Percentiles rank a stretch among this genome's conserved stretches.
phyloP scores from a whole-genome alignment of 2,329 filamentous ascomycete species.

The Cercospora zeae-maydis region DNA sequence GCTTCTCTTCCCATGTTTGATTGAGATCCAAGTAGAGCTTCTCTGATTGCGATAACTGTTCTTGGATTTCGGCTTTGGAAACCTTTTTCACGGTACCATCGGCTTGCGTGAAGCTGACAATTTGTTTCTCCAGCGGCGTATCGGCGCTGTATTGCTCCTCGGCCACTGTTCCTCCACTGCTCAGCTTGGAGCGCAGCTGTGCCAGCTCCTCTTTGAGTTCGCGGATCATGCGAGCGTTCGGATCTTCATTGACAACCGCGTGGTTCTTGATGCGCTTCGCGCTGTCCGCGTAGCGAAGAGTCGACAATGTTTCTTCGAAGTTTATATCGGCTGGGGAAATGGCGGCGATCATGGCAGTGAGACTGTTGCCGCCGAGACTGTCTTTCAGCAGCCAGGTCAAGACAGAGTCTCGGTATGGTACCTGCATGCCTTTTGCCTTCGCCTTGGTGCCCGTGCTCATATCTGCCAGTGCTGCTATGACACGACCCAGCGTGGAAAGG shows the following conservation, averaged over 20 bases:
- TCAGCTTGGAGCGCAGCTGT: slow-evolving; percentile 78
- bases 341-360: slow-evolving; percentile 99
- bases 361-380: slow-evolving; percentile 94
- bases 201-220: slow-evolving; percentile 94
- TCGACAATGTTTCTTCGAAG: slow-evolving; percentile 95
- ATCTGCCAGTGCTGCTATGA: slow-evolving; percentile 93
- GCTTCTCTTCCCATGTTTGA: slow-evolving; percentile 97
- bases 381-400: slow-evolving; percentile 97
- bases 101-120: slow-evolving; percentile 84
- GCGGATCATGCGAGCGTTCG: slow-evolving; percentile 97
- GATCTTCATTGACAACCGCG: slow-evolving; percentile 97
- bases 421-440: slow-evolving; percentile 69
- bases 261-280: slow-evolving; percentile 99
- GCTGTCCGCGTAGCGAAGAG: slow-evolving; percentile 91
- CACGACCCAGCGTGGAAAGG: slow-evolving; percentile 90
- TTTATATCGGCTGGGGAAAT: slow-evolving; percentile 99
- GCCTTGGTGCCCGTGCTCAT: slow-evolving; percentile 75
- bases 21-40: slow-evolving; percentile 95
- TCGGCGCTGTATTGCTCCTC: slow-evolving; percentile 89
- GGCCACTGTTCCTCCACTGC: slow-evolving; percentile 44
- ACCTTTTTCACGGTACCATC: slow-evolving; percentile 91
- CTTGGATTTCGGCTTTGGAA: slow-evolving; percentile 95
- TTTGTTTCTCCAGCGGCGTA: slow-evolving; percentile 90
- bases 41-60: slow-evolving; percentile 93
- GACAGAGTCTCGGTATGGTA: slow-evolving; percentile 95